A percentile compares a stretch with the other conserved stretches of the same genome.
Conservation (phyloP, 108 stramenopile genomes). For the Pseudonitzschia delicatissima region DNA sequence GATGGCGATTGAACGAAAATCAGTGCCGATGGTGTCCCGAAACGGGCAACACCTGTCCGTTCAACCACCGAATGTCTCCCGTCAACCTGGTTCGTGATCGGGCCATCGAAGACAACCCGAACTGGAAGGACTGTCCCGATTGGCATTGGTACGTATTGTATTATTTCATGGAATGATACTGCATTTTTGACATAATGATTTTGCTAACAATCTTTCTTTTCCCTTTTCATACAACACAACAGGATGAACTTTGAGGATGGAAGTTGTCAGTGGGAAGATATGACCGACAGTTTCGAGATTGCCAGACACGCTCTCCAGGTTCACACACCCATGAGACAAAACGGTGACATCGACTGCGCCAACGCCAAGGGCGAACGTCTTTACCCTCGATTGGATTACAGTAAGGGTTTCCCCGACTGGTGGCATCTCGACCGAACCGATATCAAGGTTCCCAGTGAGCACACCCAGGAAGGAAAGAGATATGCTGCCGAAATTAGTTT, state of each 20-base stretch:
- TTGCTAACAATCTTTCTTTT: not conserved
- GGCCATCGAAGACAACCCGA: slow-evolving; percentile 19
- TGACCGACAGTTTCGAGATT: slow-evolving; percentile 31
- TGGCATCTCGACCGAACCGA: slow-evolving; percentile 52
- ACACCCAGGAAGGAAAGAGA: slow-evolving; percentile 53
- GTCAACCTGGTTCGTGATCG: slow-evolving; percentile 61
- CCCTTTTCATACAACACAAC: not conserved
- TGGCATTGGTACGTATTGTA: slow-evolving; percentile 36
- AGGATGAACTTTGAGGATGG: slow-evolving; percentile 43
- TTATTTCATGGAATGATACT: not conserved
- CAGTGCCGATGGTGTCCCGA: slow-evolving; percentile 43
- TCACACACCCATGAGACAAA: slow-evolving; percentile 20
- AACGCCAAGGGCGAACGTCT: slow-evolving; percentile 16
- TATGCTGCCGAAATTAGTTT: slow-evolving; percentile 69
- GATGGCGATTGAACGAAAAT: slow-evolving; percentile 34
- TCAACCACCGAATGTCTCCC: slow-evolving; percentile 51
- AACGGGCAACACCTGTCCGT: slow-evolving; percentile 21
- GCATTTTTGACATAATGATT: not conserved
- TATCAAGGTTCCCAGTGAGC: slow-evolving; percentile 62
- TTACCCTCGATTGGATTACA: slow-evolving; percentile 36
- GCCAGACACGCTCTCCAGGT: slow-evolving; percentile 29
- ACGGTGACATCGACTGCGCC: slow-evolving; percentile 38
- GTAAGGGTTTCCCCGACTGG: slow-evolving; percentile 47
- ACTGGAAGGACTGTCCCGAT: slow-evolving; percentile 40
- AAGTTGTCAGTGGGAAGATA: slow-evolving; percentile 41